Conservation (phyloP, 306 rosid species). For the Argentina anserina region DNA sequence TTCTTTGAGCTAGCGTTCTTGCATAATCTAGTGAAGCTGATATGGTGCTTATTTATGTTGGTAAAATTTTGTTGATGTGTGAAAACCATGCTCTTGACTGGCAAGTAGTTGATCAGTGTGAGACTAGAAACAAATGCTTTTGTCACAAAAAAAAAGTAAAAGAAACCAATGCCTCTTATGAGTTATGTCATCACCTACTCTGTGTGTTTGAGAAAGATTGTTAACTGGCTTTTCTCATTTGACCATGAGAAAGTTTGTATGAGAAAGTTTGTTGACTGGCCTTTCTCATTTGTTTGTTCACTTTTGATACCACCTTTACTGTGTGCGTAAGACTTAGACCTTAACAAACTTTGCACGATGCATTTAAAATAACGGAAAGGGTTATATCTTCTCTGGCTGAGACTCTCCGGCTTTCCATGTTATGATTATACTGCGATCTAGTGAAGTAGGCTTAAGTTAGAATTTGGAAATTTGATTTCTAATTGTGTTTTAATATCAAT, state of each 20-base stretch:
- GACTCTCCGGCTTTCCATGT: neutral
- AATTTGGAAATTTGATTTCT: neutral
- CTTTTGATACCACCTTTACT: neutral
- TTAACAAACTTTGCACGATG: neutral
- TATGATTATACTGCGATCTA: neutral
- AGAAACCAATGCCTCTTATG: too few relatives aligned
- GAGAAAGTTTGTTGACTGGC: neutral
- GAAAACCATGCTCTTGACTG: neutral
- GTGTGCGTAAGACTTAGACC: neutral
- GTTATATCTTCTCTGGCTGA: neutral
- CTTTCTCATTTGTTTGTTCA: neutral
- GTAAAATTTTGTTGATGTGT: neutral
- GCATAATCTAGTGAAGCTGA: neutral
- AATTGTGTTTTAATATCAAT: slow-evolving; percentile 10
- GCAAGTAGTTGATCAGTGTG: neutral
- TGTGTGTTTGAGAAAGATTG: neutral
- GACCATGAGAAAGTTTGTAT: too few relatives aligned
- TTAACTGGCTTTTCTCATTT: neutral
- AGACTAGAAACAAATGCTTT: too few relatives aligned
- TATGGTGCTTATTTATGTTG: neutral
- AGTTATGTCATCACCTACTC: too few relatives aligned
- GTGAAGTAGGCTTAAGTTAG: slow-evolving; percentile 14
- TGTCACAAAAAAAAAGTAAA: too few relatives aligned
- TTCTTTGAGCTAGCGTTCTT: neutral
- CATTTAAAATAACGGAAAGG: neutral